Base-by-base conservation (phyloP, 371 early-diverging fungal species). In the Mucor sp. region DNA sequence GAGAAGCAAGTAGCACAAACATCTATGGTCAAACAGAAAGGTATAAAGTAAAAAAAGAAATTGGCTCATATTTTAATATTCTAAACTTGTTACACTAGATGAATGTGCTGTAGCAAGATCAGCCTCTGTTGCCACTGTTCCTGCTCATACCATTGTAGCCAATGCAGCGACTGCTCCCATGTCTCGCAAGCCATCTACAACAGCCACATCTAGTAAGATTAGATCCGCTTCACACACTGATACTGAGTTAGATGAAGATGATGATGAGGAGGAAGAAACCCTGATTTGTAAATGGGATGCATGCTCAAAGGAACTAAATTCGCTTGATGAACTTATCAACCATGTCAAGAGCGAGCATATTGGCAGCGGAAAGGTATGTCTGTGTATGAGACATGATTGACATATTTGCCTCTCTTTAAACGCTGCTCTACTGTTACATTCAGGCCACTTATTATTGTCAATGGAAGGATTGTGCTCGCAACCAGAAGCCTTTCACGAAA, bases 381-480 rank as follows among this genome's bases (percentile, higher is more conserved):
- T 37, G 37, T 39, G n/a, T 12, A 14, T 37, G 37, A 1, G 37
- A 37, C 8, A 1, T 1, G 37, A 37, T 14, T 37, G 37, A 14
- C 4, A 14, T 14, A 1, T 11, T 37, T 37, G 37, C 37, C 37
- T 14, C 37, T 37, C 9, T 37, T 37, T 30, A 37, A 37, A 53
- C 15, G 33, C 35, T 55, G 28, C 27, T 65, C 39, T 50, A 7
- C 47, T 55, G 32, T 43, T 5, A 37, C 37, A 23, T 43, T n/a
- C 66, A 86, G 79, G 80, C 89, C 47, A 82, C 79, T 32, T 94
- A 94, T 71, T 77, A 77, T 43, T 94, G 94, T 72, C 74, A 78
- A 41, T 94, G 94, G 94, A 76, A 83, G 58, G 89, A 85, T 48
- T 94, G 94, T 73, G 81, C 82, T 28, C 87, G 94, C 56, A 70